Conservation (phyloP, 23 red algal genomes). For the Gracilariopsis chorda region DNA sequence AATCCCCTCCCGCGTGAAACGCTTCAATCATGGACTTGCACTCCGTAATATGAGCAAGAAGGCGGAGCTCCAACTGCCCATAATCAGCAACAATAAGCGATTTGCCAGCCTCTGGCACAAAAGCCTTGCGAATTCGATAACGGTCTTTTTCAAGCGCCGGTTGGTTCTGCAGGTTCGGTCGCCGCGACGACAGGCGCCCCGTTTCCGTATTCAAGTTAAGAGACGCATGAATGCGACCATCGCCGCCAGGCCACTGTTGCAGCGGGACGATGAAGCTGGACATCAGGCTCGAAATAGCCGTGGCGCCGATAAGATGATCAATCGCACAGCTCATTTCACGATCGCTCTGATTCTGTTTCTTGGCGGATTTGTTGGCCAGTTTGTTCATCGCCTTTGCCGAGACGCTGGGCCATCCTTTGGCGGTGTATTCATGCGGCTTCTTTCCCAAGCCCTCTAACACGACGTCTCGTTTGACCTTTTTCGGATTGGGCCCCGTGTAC, state of each 20-base stretch:
- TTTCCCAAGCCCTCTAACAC: constrained; percentile 56
- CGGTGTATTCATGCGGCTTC: constrained; percentile 38
- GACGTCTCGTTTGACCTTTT: constrained; percentile 60
- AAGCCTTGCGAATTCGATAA: constrained; percentile 80
- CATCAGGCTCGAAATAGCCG: constrained; percentile 65
- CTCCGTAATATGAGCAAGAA: constrained; percentile 84
- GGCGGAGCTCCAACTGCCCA: constrained; percentile 86
- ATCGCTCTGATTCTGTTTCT: constrained; percentile 9
- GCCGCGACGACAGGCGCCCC: constrained; percentile 76
- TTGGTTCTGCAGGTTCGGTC: constrained; percentile 95
- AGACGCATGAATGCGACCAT: constrained; percentile 83
- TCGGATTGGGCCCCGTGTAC: background rate
- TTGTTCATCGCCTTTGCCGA: constrained; percentile 51
- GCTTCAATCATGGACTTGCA: constrained; percentile 92
- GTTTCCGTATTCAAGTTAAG: constrained; percentile 95
- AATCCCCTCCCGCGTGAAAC: constrained; percentile 85
- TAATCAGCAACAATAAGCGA: constrained; percentile 89
- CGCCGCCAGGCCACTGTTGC: constrained; percentile 56
- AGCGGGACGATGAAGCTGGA: constrained; percentile 80
- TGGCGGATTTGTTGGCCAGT: constrained; percentile 43
- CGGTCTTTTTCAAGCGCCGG: constrained; percentile 94
- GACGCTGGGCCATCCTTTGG: constrained; percentile 64
- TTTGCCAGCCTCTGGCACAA: constrained; percentile 74
- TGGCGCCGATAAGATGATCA: constrained; percentile 68
- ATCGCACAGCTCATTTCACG: constrained; percentile 51